These are phyloP conservation scores for Botrytis squamosa DNA, from an alignment of 2,329 filamentous ascomycete species.

Conservation along the genomic window DNA sequence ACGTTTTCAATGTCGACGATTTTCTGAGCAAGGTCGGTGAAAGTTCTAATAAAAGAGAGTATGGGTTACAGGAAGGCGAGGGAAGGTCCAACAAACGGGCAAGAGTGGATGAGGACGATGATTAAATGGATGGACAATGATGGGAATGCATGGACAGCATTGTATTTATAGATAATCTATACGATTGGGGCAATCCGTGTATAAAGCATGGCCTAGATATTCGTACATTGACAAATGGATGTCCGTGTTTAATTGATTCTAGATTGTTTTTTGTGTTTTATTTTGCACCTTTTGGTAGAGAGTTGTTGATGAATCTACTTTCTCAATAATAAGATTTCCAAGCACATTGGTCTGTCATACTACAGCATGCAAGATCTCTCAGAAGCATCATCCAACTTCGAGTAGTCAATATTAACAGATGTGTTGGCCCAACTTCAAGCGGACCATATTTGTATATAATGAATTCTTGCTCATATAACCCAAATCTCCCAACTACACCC, in stretches of 20 bases:
- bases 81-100: slow-evolving; percentile 65
- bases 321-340: neutral
- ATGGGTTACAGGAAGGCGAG: slow-evolving; percentile 69
- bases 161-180: neutral
- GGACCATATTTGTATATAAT: neutral
- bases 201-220: neutral
- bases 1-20: slow-evolving; percentile 92
- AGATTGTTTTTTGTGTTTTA: neutral
- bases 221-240: neutral
- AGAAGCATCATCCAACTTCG: neutral
- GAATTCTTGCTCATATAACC: neutral
- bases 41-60: slow-evolving; percentile 67
- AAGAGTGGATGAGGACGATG: slow-evolving; percentile 70
- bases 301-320: neutral
- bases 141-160: neutral
- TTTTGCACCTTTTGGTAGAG: neutral
- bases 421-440: neutral
- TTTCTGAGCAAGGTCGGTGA: slow-evolving; percentile 79
- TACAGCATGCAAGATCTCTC: neutral
- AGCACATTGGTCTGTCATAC: neutral
- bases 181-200: neutral
- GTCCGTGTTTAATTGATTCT: neutral
- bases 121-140: slow-evolving; percentile 24
- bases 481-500: neutral
- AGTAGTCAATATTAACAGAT: neutral